Evolutionary conservation across 179 eudicot genomes (phyloP).

Genomic region (Silene vulgaris): DNA sequence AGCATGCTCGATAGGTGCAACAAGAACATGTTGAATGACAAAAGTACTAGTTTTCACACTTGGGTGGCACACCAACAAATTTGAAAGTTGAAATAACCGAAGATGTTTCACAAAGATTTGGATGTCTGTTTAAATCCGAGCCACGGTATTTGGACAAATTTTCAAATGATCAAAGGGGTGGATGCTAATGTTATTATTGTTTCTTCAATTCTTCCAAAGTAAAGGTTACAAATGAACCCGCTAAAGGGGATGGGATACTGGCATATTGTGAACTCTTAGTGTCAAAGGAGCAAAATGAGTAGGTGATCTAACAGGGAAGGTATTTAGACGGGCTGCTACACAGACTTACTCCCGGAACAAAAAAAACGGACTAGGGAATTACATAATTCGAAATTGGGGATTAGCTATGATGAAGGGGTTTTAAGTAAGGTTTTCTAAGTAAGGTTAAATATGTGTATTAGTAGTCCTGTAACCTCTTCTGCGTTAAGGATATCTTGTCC

Average conservation of each 20-base stretch:
- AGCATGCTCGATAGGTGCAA: background rate
- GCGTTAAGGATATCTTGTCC: too few species aligned
- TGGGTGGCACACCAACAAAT: background rate
- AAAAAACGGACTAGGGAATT: background rate
- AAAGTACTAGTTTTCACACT: background rate
- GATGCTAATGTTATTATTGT: background rate
- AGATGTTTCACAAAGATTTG: background rate
- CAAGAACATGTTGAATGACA: background rate
- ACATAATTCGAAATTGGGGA: background rate
- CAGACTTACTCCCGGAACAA: background rate
- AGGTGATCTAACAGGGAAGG: background rate
- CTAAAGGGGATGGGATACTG: background rate
- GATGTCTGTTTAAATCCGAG: background rate
- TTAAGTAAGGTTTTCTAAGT: background rate
- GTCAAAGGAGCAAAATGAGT: background rate
- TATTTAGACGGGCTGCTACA: background rate
- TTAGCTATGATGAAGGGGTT: background rate
- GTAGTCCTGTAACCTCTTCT: too few species aligned
- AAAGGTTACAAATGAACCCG: background rate
- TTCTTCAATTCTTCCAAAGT: background rate
- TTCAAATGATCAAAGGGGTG: background rate
- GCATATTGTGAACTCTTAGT: background rate
- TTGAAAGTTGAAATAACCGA: background rate
- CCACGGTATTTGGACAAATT: background rate
- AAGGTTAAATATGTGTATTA: background rate